phyloP scores from a whole-genome alignment of 2,329 filamentous ascomycete species.

The Curvularia sp. region DNA sequence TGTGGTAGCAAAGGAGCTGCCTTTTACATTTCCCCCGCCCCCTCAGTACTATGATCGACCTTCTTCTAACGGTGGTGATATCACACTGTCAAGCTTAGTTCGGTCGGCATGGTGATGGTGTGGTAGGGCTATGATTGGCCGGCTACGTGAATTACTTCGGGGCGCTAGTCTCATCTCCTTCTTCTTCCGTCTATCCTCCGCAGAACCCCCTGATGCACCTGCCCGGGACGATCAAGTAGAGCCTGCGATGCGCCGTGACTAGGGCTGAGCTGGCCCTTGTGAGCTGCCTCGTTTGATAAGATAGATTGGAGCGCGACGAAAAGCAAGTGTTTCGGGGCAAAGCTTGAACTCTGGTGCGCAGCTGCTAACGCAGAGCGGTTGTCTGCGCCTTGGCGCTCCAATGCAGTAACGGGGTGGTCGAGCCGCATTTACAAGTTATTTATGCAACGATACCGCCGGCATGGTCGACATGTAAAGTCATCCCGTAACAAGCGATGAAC shows the following conservation, averaged over 20 bases:
- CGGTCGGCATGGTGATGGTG: conserved; percentile 4
- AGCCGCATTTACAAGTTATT: not conserved
- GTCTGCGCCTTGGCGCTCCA: conserved; percentile 10
- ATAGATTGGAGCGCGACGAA: conserved; percentile 21
- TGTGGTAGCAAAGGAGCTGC: conserved; percentile 1
- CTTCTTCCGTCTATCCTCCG: conserved; percentile 25
- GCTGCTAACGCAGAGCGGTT: conserved; percentile 20
- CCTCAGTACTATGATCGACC: conserved; percentile 10
- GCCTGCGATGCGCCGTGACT: conserved; percentile 6
- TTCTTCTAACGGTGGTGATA: conserved; percentile 21
- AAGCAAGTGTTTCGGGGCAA: conserved; percentile 14
- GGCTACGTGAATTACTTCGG: conserved; percentile 16
- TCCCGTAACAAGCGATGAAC: not conserved
- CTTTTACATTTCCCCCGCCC: conserved; percentile 14
- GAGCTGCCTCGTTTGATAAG: conserved; percentile 19
- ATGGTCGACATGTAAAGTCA: not conserved
- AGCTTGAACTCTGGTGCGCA: conserved; percentile 1
- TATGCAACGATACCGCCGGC: not conserved
- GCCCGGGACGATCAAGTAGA: conserved; percentile 24
- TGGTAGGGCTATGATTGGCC: conserved; percentile 17
- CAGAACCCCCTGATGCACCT: conserved; percentile 19
- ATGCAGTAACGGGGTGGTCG: not conserved
- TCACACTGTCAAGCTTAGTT: conserved; percentile 11
- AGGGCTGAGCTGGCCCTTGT: conserved; percentile 5
- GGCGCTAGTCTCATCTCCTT: conserved; percentile 27